Base-by-base conservation (phyloP, 108 stramenopile species). In the Asterionellopsis glacialis region DNA sequence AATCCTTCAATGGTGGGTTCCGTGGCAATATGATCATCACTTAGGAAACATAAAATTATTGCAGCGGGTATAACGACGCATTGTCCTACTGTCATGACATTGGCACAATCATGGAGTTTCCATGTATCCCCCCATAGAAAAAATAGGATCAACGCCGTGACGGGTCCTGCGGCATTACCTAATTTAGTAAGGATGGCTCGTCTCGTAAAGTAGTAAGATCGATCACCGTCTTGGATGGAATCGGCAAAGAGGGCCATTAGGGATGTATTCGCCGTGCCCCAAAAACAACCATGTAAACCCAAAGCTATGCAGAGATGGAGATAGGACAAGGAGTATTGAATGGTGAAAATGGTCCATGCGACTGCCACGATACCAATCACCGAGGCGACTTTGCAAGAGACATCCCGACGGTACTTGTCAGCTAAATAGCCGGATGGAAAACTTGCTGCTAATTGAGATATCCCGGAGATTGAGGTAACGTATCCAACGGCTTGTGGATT, bases 241-340 rank as follows among this genome's bases (percentile, higher is more conserved):
- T 85, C 84, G 0, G 77, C 74, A 59, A 81, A 79, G 0, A 85
- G 58, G 10, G 84, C 77, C 51, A 49, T 45, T 49, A 77, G 38
- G 2, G 69, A 42, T 15, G 77, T 75, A 58, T 79, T 72, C 13
- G 62, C 50, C 18, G 81, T 60, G 18, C 77, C 80, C 77, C 77
- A 82, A 41, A 75, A 76, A 15, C 54, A 43, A 5, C 84, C 80
- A 72, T 75, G 82, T 4, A 64, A 12, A 19, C 53, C 21, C 25
- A 82, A 62, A 0, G 71, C 80, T 53, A 47, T 1, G 65, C 38
- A 6, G n/a, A 85, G 64, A 26, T 28, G 24, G 1, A 10, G 9
- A 55, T 56, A 78, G 27, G 33, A 64, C 16, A n/a, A n/a, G n/a
- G 52, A n/a, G n/a, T n/a, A 18, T 10, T 58, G 55, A 10, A 72